These are phyloP conservation scores for Kewa caespitosa DNA, from an alignment of 179 eudicot genomes.

Conservation along the genomic window DNA sequence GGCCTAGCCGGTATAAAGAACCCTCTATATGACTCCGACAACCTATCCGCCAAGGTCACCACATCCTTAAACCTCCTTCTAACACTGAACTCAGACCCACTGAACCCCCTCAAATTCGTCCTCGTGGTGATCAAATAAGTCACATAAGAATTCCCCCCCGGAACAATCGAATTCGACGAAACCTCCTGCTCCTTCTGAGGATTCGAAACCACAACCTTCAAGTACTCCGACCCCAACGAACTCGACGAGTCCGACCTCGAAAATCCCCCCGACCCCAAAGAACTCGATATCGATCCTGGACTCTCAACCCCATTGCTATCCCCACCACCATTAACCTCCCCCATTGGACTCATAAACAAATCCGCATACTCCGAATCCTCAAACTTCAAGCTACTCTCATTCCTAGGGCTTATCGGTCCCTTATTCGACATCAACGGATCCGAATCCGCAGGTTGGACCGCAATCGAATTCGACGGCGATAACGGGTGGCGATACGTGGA, in stretches of 20 bases:
- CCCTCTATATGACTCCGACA: constrained; percentile 75
- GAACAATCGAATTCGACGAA: constrained; percentile 67
- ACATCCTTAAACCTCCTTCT: constrained; percentile 83
- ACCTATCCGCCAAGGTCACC: constrained; percentile 74
- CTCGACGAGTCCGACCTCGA: constrained; percentile 30
- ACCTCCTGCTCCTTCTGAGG: constrained; percentile 73
- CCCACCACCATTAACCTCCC: constrained; percentile 27
- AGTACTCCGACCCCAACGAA: constrained; percentile 40
- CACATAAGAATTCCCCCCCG: constrained; percentile 61
- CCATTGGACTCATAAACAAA: constrained; percentile 36
- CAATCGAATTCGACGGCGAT: constrained; percentile 31
- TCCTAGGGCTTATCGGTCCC: constrained; percentile 23
- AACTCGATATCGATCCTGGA: constrained; percentile 2
- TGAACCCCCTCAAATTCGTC: constrained; percentile 59
- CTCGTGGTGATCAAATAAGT: constrained; percentile 68
- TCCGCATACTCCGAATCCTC: constrained; percentile 41
- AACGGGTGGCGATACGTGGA: constrained; percentile 49
- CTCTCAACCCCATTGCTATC: constrained; percentile 36
- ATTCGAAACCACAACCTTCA: constrained; percentile 59
- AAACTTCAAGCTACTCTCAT: constrained; percentile 23
- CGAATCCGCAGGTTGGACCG: constrained; percentile 39
- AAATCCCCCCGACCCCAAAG: constrained; percentile 2
- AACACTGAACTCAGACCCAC: constrained; percentile 59
- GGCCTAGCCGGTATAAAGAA: constrained; percentile 88
- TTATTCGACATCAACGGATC: constrained; percentile 60